These are phyloP conservation scores for Ceratocystiopsis minuta DNA, from an alignment of 2,329 filamentous ascomycete species.

Conservation along the genomic window DNA sequence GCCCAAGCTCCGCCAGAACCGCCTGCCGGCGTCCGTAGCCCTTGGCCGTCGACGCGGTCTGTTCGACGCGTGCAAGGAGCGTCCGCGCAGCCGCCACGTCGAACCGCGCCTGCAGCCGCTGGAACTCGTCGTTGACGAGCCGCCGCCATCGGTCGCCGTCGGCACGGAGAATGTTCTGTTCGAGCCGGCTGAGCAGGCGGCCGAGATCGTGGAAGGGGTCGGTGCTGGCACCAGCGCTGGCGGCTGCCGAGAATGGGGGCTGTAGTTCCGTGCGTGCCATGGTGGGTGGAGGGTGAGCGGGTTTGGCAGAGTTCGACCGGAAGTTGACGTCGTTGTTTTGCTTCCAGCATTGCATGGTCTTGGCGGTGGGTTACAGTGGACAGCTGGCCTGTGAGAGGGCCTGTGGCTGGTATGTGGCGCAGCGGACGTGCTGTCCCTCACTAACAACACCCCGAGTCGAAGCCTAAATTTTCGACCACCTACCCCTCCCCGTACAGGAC, in stretches of 20 bases:
- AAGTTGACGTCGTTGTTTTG: no score
- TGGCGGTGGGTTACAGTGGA: no score
- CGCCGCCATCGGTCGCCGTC: constrained; percentile 39
- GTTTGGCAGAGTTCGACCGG: no score
- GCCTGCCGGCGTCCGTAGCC: constrained; percentile 39
- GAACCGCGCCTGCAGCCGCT: constrained; percentile 41
- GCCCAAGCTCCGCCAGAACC: constrained; percentile 42
- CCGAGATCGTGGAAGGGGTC: constrained; percentile 35
- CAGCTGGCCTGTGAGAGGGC: no score
- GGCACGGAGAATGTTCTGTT: constrained; percentile 44
- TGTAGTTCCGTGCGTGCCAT: constrained; percentile 4
- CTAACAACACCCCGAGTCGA: no score
- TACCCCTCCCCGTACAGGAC: no score
- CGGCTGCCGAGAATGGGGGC: neutral
- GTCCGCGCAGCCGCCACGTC: constrained; percentile 56
- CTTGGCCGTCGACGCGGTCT: constrained; percentile 43
- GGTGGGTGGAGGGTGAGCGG: neutral
- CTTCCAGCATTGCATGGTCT: no score
- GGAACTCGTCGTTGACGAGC: constrained; percentile 44
- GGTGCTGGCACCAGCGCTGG: constrained; percentile 1
- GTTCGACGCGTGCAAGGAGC: constrained; percentile 52
- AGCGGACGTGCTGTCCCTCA: no score
- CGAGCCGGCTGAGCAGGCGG: constrained; percentile 46
- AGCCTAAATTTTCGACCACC: no score
- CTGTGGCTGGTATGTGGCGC: no score